Base-by-base conservation (phyloP, 352 stramenopile species). In the Pythium pyrilobum region DNA sequence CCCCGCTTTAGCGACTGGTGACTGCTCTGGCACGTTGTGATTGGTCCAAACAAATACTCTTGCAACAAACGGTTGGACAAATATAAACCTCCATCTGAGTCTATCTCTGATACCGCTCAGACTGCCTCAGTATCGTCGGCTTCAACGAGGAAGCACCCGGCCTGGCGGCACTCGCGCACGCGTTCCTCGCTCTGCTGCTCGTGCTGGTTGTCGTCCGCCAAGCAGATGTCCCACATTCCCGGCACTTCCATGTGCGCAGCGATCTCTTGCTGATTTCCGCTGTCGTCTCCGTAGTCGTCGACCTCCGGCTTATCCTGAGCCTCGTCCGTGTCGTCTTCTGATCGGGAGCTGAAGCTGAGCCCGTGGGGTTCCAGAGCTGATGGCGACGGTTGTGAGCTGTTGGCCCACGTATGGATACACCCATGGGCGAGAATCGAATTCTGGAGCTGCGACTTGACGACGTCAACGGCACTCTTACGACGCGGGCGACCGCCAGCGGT, bases 341-440 rank as follows among this genome's bases (percentile, higher is more conserved):
- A 54, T n/a, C 40, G 33, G 1, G 47, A 64, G n/a, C 47, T 49
- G 13, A 18, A 42, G 32, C 47, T 57, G 48, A 47, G 27, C 33
- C 59, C 48, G 10, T 64, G 56, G 10, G 56, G 49, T 36, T 64
- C 56, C 31, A 64, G 24, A 15, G 24, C 41, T 21, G 43, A 31
- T n/a, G 12, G 5, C 25, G 38, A 16, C 13, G 42, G 36, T 9
- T 41, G 47, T n/a, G 24, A 45, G 40, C 40, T 72, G 37, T 66
- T 79, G 0, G 66, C 71, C 77, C 77, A 88, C 43, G 72, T 81
- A 9, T 72, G 66, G 18, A 86, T 61, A 18, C 77, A 88, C 4
- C 74, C 74, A 13, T 72, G 67, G 20, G 71, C 72, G 25, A 88
- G 52, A 11, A 78, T 58, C 0, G 77, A 85, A 25, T 76, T 69